Evolutionary conservation across 2,329 filamentous ascomycete genomes (phyloP), one percentile per base, ranked within the genome.

Genomic region (Fusarium floridanum): DNA sequence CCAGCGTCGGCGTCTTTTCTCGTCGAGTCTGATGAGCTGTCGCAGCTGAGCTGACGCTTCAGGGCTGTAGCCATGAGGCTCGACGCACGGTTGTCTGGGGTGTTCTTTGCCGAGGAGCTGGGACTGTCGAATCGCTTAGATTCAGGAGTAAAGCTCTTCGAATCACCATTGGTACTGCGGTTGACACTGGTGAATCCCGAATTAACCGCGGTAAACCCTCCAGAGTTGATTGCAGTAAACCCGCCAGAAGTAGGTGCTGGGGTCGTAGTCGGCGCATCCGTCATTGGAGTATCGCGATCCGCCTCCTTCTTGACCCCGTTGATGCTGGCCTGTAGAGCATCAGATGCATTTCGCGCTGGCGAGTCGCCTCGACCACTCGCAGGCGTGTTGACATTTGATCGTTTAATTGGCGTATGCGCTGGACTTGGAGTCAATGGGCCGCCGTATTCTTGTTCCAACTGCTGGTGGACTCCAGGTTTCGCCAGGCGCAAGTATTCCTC

Each of bases 401-500:
- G 88, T 79, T 92, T 95, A 80, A 95, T 86, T 2, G 96, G 95
- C 37, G 84, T 94, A 83, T 80, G 92, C 84, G 86, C 89, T 7
- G 89, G 89, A 71, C 89, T 91, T 4, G 96, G 95, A 0, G 95
- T 98, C 71, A 97, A 91, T 17, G 96, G 95, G 1, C 96, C 97
- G 68, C 96, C 96, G 79, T 98, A 95, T 82, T 98, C 95, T 72
- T 94, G 90, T 81, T 98, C 96, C 11, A 98, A 86, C 83, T 98
- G 95, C 79, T 98, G 95, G 78, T 98, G 96, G n/a, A 98, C 95
- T 34, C 95, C 94, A 4, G 97, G 97, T 82, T 98, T 98, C 62
- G 95, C 96, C 16, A 96, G 87, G 62, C 94, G 91, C 50, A 99
- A 86, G 81, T 98, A 99, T 73, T 98, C 95, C 83, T 99, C 97